These are phyloP conservation scores for Coemansia sp. DNA, from an alignment of 192 early-diverging fungal species.

Conservation along the genomic window DNA sequence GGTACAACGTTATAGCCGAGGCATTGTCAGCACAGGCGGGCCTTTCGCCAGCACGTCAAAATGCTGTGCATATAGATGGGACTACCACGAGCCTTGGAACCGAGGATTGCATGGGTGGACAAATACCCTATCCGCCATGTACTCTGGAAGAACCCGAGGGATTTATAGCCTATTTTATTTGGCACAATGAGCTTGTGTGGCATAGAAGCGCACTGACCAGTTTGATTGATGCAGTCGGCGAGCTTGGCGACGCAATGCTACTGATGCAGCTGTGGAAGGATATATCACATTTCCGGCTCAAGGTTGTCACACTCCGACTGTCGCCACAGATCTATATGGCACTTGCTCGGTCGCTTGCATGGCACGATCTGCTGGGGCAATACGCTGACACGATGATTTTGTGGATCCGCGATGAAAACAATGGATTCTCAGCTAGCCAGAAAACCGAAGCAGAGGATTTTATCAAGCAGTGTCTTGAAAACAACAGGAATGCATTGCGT, in stretches of 20 bases:
- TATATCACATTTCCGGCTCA: slow-evolving; percentile 14
- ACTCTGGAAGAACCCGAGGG: slow-evolving; percentile 28
- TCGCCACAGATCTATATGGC: slow-evolving; percentile 44
- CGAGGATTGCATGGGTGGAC: not conserved
- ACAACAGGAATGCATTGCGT: not conserved
- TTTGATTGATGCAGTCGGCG: slow-evolving; percentile 28
- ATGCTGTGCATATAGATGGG: slow-evolving; percentile 17
- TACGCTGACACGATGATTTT: slow-evolving; percentile 21
- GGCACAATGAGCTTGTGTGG: slow-evolving; percentile 39
- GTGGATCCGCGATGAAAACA: slow-evolving; percentile 23
- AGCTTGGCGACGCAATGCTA: slow-evolving; percentile 22
- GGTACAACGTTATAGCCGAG: slow-evolving; percentile 29
- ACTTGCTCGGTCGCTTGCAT: slow-evolving; percentile 39
- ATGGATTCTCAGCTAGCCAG: slow-evolving; percentile 35
- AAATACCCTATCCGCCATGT: not conserved
- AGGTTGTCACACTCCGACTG: slow-evolving; percentile 25
- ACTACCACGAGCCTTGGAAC: slow-evolving; percentile 1
- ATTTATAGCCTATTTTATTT: slow-evolving; percentile 29
- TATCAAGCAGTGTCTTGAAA: slow-evolving; percentile 19
- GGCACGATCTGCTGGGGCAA: slow-evolving; percentile 17
- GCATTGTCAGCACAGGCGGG: slow-evolving; percentile 21
- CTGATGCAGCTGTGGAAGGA: slow-evolving; percentile 37
- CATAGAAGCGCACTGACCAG: slow-evolving; percentile 29
- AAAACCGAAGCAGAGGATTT: slow-evolving; percentile 17
- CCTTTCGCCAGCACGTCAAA: slow-evolving; percentile 6